Percentiles rank a stretch among this genome's conserved stretches.
Evolutionary conservation across 208 protist genomes (phyloP).

Genomic region (Leishmania tropica): DNA sequence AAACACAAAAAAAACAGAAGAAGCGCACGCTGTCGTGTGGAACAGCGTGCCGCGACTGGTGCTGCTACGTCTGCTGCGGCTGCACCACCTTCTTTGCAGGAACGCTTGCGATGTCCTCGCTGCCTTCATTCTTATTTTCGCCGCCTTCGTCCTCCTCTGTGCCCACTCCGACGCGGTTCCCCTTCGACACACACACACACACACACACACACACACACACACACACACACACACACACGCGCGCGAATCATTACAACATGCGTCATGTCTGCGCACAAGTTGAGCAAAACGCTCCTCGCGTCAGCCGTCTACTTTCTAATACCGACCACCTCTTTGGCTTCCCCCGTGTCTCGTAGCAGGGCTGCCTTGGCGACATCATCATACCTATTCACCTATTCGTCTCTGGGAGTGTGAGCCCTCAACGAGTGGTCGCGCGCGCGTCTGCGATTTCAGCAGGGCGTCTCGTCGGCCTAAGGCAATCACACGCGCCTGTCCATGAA

Average conservation of each 20-base stretch:
- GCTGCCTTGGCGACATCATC: background rate
- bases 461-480: background rate
- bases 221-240: background rate
- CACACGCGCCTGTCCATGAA: background rate
- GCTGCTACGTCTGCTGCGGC: background rate
- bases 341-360: background rate
- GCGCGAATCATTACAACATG: background rate
- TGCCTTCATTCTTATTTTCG: slow-evolving; percentile 11
- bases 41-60: background rate
- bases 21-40: too few relatives aligned
- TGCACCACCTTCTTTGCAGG: background rate
- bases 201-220: background rate
- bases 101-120: background rate
- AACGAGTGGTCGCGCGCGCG: background rate
- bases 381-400: background rate
- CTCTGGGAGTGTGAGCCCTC: background rate
- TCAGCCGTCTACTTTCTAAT: background rate
- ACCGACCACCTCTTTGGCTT: background rate
- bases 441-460: background rate
- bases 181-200: background rate
- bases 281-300: background rate
- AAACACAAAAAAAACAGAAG: background rate
- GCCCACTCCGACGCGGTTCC: background rate
- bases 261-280: background rate
- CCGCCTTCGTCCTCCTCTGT: background rate